Percentiles rank a stretch among this genome's conserved stretches.
phyloP scores from a whole-genome alignment of 1,284 basidiomycete species.

The Xanthoconium separans region DNA sequence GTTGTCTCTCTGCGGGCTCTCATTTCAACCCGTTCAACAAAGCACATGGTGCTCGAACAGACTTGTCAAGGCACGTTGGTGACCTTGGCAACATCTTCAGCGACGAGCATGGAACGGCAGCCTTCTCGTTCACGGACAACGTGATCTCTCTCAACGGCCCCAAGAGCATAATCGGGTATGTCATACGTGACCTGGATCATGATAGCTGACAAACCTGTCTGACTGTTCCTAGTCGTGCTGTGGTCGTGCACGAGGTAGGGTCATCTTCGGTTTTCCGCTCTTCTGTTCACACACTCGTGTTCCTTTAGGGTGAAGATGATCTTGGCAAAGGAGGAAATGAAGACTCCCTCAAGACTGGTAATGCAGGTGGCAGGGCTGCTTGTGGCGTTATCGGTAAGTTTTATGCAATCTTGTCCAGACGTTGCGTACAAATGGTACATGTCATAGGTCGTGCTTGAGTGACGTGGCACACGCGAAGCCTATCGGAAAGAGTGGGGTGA shows the following conservation, averaged over 20 bases:
- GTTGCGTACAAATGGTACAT: not conserved
- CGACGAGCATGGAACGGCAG: constrained; percentile 57
- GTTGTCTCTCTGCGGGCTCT: constrained; percentile 68
- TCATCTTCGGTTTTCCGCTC: constrained; percentile 1
- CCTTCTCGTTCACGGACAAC: constrained; percentile 58
- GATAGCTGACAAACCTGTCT: constrained; percentile 6
- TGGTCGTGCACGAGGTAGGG: constrained; percentile 63
- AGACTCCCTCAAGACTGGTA: constrained; percentile 72
- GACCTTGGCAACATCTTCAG: constrained; percentile 77
- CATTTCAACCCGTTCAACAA: constrained; percentile 76
- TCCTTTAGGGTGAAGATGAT: constrained; percentile 65
- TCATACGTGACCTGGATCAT: constrained; percentile 16
- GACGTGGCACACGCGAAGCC: constrained; percentile 4
- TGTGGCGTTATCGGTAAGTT: constrained; percentile 72
- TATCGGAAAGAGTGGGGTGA: constrained; percentile 1
- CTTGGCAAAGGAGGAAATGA: constrained; percentile 66
- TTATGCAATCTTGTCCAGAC: not conserved
- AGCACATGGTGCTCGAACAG: constrained; percentile 65
- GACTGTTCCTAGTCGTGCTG: constrained; percentile 34
- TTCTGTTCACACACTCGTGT: constrained; percentile 12
- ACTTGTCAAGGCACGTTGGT: constrained; percentile 66
- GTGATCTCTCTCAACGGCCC: constrained; percentile 70
- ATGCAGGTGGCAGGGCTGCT: constrained; percentile 68
- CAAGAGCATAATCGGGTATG: constrained; percentile 67
- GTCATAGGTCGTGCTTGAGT: constrained; percentile 22